Evolutionary conservation across 306 rosid genomes (phyloP).

Genomic region (Inga oerstediana): DNA sequence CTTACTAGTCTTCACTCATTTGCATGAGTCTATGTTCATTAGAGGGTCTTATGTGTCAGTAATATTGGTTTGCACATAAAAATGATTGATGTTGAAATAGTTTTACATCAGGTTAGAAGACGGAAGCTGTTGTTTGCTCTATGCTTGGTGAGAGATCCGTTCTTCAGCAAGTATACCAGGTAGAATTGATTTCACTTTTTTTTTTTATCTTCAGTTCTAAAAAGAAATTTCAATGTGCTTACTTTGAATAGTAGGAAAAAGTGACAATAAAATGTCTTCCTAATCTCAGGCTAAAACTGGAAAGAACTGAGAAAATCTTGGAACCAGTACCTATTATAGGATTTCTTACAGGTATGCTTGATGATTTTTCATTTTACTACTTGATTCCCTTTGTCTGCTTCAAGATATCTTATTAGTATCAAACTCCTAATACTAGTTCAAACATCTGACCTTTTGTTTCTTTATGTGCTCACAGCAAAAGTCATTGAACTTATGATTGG

Average conservation of each 20-base stretch:
- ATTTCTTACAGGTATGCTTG: conserved; percentile 71
- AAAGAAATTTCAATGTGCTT: background rate
- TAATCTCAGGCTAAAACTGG: conserved; percentile 68
- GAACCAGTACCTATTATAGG: conserved; percentile 82
- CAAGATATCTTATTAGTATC: conserved; percentile 15
- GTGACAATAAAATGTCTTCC: background rate
- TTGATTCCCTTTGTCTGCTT: conserved; percentile 7
- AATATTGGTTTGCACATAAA: background rate
- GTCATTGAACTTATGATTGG: conserved; percentile 82
- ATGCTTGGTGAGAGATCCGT: conserved; percentile 97
- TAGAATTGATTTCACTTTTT: conserved; percentile 25
- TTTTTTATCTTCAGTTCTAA: background rate
- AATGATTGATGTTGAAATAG: conserved; percentile 32
- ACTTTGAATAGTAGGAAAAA: conserved; percentile 5
- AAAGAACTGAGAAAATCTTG: conserved; percentile 61
- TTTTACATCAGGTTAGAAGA: conserved; percentile 63
- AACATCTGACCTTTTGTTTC: conserved; percentile 5
- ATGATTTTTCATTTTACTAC: conserved; percentile 19
- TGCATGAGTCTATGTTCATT: conserved; percentile 7
- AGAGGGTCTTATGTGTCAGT: conserved; percentile 7
- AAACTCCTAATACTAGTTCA: background rate
- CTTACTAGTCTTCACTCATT: background rate
- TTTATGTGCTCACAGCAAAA: conserved; percentile 58
- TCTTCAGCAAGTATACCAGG: conserved; percentile 89
- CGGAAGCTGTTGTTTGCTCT: conserved; percentile 80